A percentile compares a stretch with the other conserved stretches of the same genome.
Evolutionary conservation across 306 rosid species (phyloP).

Genomic region (Citrullus mucosospermus): DNA sequence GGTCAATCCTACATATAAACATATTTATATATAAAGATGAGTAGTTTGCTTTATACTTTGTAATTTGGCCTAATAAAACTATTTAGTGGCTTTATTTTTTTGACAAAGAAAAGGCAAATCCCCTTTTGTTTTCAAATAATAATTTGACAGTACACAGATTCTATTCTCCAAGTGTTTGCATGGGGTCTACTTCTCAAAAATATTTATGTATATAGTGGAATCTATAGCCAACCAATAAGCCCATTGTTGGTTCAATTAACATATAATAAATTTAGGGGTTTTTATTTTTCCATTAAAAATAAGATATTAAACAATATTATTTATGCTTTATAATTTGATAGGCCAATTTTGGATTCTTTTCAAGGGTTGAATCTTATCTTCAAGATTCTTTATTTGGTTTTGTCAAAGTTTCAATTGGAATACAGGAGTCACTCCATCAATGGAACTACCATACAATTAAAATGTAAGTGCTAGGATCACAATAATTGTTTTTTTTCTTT

Average conservation of each 20-base stretch:
- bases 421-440: neutral
- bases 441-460: neutral
- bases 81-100: neutral
- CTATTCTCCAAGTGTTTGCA: neutral
- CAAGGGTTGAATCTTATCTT: constrained; percentile 1
- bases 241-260: neutral
- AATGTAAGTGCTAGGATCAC: neutral
- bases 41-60: neutral
- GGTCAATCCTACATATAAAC: neutral
- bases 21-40: too few species aligned
- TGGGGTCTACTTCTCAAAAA: neutral
- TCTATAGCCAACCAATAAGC: neutral
- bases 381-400: constrained; percentile 6
- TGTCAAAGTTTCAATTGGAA: neutral
- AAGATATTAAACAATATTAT: neutral
- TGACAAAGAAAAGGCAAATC: neutral
- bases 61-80: neutral
- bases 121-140: neutral
- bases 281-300: neutral
- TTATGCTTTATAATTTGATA: neutral
- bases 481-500: neutral
- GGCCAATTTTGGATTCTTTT: constrained; percentile 1
- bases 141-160: neutral
- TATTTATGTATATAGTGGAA: neutral
- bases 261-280: neutral